Evolutionary conservation across 768 basidiomycete species (phyloP), one percentile per base, ranked within the genome.

Genomic region (Suillus subalutaceus): DNA sequence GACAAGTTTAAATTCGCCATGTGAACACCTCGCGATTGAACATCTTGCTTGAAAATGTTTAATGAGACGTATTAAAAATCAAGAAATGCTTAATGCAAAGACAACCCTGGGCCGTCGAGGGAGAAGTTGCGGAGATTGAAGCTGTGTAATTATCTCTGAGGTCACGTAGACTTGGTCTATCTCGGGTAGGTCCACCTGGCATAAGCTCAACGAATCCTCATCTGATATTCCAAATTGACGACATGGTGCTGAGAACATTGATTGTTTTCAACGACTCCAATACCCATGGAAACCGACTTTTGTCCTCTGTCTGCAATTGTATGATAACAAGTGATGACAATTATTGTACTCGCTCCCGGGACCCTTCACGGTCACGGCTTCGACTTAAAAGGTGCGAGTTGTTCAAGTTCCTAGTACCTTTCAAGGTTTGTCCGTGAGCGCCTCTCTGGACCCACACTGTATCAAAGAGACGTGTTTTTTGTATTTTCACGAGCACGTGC

Each of bases 361-460:
- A 50, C 32, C 55, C 20, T 58, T 40, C n/a, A 26, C 15, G 15
- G 40, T 26, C 26, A 7, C 26, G 10, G 10, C 2, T 41, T 30
- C 18, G 41, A 32, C 40, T 60, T 41, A 30, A 43, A 60, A 41
- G 40, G 26, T 43, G 18, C 12, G 59, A 26, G 40, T 41, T 41
- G 10, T 30, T n/a, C n/a, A n/a, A n/a, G n/a, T n/a, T 5, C 26
- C 23, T 55, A 15, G 8, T 18, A 20, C 40, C 18, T 43, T 60
- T 43, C 38, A 40, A 40, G 26, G 20, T 26, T n/a, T 26, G 5
- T 26, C 18, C 26, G 13, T 15, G 18, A 60, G 59, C 41, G 30
- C 59, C 18, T 60, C 58, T 60, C 18, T 60, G 59, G 59, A 60
- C 59, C 59, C 30, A 60, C 59, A 60, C 41, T 60, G 59, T 60